These are phyloP conservation scores for Prunus dulcis DNA, from an alignment of 306 rosid genomes.

Conservation along the genomic window DNA sequence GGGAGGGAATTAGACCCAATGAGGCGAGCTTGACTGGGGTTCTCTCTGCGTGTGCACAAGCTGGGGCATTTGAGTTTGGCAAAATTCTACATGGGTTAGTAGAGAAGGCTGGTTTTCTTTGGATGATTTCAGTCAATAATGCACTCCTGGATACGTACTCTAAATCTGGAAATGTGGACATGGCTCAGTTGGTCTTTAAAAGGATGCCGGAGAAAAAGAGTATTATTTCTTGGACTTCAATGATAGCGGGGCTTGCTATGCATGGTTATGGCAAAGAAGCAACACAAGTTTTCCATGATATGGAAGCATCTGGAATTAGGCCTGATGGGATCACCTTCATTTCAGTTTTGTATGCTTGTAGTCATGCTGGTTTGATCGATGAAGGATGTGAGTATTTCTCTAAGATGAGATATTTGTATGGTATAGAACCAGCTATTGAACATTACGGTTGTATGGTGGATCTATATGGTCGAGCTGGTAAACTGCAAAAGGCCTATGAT, in stretches of 20 bases:
- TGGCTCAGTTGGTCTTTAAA: constrained; percentile 65
- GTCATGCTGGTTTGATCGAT: constrained; percentile 70
- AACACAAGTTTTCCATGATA: constrained; percentile 48
- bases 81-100: constrained; percentile 59
- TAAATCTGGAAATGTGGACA: constrained; percentile 59
- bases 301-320: constrained; percentile 56
- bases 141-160: constrained; percentile 72
- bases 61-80: constrained; percentile 79
- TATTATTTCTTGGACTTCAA: constrained; percentile 72
- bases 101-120: constrained; percentile 66
- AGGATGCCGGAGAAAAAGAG: constrained; percentile 48
- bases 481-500: constrained; percentile 67
- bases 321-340: constrained; percentile 74
- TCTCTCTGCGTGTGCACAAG: constrained; percentile 77
- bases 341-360: constrained; percentile 76
- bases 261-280: constrained; percentile 83
- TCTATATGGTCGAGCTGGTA: constrained; percentile 78
- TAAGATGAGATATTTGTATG: constrained; percentile 51
- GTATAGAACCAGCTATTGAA: constrained; percentile 63
- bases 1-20: constrained; percentile 50
- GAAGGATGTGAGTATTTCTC: constrained; percentile 57
- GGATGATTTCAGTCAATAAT: constrained; percentile 62
- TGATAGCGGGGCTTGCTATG: constrained; percentile 79
- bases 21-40: constrained; percentile 82
- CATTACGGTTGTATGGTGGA: constrained; percentile 92